Evolutionary conservation across 2,329 filamentous ascomycete genomes (phyloP), one percentile per base, ranked within the genome.

Genomic region (Paracorniculantispora psalliotae): DNA sequence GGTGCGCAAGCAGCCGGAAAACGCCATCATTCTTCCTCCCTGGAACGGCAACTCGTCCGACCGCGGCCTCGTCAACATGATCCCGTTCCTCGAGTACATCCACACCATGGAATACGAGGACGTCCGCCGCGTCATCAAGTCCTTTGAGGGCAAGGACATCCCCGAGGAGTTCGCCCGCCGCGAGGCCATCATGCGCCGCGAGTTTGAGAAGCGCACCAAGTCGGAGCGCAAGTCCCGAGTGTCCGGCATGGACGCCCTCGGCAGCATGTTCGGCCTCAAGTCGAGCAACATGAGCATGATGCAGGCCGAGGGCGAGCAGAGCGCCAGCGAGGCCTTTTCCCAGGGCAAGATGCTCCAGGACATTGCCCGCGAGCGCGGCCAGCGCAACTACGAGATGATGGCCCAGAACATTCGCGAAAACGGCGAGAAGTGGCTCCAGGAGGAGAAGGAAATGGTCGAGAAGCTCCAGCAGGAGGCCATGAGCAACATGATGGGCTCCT

Each of bases 301-400:
- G 59, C 70, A 75, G 1, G 75, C 76, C 2, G 86, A 89, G 51
- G 87, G 90, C 52, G 88, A 92, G 70, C 81, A 84, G 63, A 86
- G 82, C 65, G 81, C 89, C 1, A 81, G 82, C 2, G 91, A 96
- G 71, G 91, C 90, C 13, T 84, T 94, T 62, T 87, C 89, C 2
- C 87, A 96, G 74, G 94, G 93, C 67, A 99, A 97, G 83, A 97
- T 97, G 91, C 79, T 97, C 65, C 92, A 92, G 75, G 94, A 99
- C 70, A 87, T 96, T 73, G 92, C 94, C 53, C 87, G 94, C 52
- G 94, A 99, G 77, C 84, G 92, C 52, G 94, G 94, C 35, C 90
- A 92, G 76, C 88, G 88, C 72, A 89, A 92, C 74, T 99, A 97
- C 75, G 85, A 96, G 78, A 77, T 87, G 66, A 82, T 97, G 62